Conservation (phyloP, 805 yeast species). For the Metschnikowia sp. region DNA sequence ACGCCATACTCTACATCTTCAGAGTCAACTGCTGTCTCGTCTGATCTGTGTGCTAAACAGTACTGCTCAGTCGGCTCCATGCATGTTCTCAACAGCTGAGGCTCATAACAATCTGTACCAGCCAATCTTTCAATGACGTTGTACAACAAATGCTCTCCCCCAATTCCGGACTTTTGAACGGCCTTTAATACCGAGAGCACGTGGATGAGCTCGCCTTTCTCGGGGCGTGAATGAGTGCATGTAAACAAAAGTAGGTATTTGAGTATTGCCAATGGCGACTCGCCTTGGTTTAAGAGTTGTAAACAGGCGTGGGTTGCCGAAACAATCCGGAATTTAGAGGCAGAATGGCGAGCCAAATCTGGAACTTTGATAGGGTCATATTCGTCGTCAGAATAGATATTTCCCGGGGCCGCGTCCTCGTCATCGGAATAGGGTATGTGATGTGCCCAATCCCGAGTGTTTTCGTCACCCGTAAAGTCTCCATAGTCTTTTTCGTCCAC, state of each 20-base stretch:
- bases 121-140: slow-evolving; percentile 24
- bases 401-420: slow-evolving; percentile 22
- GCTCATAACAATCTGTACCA: not conserved
- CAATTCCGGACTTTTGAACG: slow-evolving; percentile 18
- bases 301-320: slow-evolving; percentile 18
- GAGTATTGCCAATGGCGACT: slow-evolving; percentile 24
- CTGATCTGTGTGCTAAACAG: too few species aligned
- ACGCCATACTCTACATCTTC: slow-evolving; percentile 2
- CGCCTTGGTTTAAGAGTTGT: slow-evolving; percentile 25
- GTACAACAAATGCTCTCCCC: slow-evolving; percentile 16
- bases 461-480: not conserved
- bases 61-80: not conserved
- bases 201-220: slow-evolving; percentile 13
- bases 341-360: slow-evolving; percentile 1
- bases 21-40: not conserved
- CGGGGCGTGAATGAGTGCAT: slow-evolving; percentile 17
- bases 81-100: not conserved
- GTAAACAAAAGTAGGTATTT: slow-evolving; percentile 25
- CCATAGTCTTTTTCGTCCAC: not conserved
- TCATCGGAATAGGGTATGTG: slow-evolving; percentile 30
- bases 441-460: slow-evolving; percentile 14
- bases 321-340: slow-evolving; percentile 11
- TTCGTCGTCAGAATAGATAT: slow-evolving; percentile 7
- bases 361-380: not conserved
- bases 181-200: slow-evolving; percentile 21